Percentiles rank a stretch among this genome's conserved stretches.
These are phyloP conservation scores for Echria macrotheca DNA, from an alignment of 495 filamentous ascomycete genomes.

Conservation along the genomic window DNA sequence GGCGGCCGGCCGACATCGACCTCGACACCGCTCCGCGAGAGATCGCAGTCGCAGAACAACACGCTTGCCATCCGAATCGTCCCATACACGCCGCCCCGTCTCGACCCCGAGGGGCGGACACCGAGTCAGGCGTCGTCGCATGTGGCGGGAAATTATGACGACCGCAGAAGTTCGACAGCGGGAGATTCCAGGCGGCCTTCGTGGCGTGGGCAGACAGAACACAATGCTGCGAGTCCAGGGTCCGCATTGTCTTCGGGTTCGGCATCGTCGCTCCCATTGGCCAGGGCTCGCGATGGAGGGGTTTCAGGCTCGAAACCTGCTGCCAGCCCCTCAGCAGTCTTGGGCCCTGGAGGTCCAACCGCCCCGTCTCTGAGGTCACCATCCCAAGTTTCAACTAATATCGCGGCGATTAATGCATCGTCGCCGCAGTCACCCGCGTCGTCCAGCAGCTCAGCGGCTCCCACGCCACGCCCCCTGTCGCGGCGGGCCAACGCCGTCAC, in stretches of 20 bases:
- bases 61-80: conserved; percentile 47
- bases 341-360: conserved; percentile 21
- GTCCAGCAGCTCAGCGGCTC: conserved; percentile 12
- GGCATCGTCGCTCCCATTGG: conserved; percentile 33
- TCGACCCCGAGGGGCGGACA: conserved; percentile 27
- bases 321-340: conserved; percentile 29
- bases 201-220: conserved; percentile 14
- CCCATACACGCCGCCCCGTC: conserved; percentile 46
- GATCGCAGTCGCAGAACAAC: conserved; percentile 52
- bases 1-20: conserved; percentile 38
- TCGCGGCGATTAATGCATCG: conserved; percentile 19
- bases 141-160: conserved; percentile 20
- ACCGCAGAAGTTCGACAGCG: conserved; percentile 13
- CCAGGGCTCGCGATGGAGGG: conserved; percentile 30
- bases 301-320: conserved; percentile 45
- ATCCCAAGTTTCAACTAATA: conserved; percentile 29
- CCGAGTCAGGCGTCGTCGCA: conserved; percentile 30
- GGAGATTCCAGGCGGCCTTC: conserved; percentile 12
- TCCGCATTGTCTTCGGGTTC: conserved; percentile 36
- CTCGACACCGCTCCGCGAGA: conserved; percentile 48
- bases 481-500: conserved; percentile 36
- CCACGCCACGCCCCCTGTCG: conserved; percentile 26
- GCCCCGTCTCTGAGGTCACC: conserved; percentile 26
- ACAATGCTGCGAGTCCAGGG: conserved; percentile 24
- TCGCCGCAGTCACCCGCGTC: conserved; percentile 13